A percentile compares a stretch with the other conserved stretches of the same genome.
These are phyloP conservation scores for Laburnicola sp. DNA, from an alignment of 2,329 filamentous ascomycete species.

Conservation along the genomic window DNA sequence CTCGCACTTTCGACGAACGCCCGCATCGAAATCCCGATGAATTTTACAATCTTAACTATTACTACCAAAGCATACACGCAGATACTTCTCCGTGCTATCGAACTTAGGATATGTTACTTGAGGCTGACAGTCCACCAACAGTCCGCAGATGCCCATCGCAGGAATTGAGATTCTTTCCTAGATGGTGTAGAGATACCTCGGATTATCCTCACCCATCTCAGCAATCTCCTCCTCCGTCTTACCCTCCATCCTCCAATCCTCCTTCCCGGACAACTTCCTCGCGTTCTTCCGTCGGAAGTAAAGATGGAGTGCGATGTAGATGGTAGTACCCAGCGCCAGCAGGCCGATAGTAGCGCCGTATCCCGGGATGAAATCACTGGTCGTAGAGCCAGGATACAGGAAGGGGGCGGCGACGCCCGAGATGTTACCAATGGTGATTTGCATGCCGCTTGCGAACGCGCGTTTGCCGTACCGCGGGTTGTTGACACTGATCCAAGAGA, in stretches of 20 bases:
- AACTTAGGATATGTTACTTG: too few relatives aligned
- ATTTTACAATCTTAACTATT: too few relatives aligned
- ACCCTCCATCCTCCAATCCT: conserved; percentile 30
- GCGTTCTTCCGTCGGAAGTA: conserved; percentile 28
- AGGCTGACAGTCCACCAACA: too few relatives aligned
- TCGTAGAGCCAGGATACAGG: conserved; percentile 19
- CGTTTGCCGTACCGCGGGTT: conserved; percentile 25
- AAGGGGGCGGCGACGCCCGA: conserved; percentile 36
- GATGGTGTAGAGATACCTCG: conserved; percentile 29
- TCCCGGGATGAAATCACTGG: conserved; percentile 21
- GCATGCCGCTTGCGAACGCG: conserved; percentile 15
- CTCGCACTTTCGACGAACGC: too few relatives aligned
- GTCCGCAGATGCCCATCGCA: too few relatives aligned
- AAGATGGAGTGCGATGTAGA: conserved; percentile 24
- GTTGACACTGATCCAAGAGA: conserved; percentile 21
- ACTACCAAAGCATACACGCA: too few relatives aligned
- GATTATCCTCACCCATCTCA: conserved; percentile 33
- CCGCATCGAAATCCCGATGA: too few relatives aligned
- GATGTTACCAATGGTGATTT: conserved; percentile 36
- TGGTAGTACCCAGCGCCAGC: conserved; percentile 18
- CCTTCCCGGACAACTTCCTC: conserved; percentile 27
- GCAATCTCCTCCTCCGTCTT: conserved; percentile 28
- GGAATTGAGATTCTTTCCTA: background rate
- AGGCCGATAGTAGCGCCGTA: conserved; percentile 30
- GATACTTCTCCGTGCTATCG: too few relatives aligned